Percentiles rank a stretch among this genome's conserved stretches.
Evolutionary conservation across 495 filamentous ascomycete genomes (phyloP).

Genomic region (Neurospora sp.): DNA sequence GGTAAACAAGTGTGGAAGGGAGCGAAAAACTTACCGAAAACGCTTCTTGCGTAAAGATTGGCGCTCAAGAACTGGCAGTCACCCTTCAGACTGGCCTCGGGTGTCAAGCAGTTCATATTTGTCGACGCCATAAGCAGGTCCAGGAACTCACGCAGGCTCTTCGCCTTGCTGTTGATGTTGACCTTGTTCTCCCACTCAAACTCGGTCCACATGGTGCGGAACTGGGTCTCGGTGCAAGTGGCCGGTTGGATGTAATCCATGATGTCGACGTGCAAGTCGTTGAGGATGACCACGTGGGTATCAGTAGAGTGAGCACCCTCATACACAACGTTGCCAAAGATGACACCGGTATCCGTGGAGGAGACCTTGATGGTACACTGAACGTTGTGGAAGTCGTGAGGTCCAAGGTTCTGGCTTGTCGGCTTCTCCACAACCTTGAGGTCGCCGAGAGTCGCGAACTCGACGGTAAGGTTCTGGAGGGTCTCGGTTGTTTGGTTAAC

Average conservation of each 20-base stretch:
- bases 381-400: conserved; percentile 94
- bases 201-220: conserved; percentile 99
- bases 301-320: conserved; percentile 93
- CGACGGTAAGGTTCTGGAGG: conserved; percentile 91
- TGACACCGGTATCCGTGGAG: conserved; percentile 96
- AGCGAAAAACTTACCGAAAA: conserved; percentile 74
- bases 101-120: conserved; percentile 97
- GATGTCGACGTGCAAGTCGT: conserved; percentile 98
- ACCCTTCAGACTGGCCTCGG: conserved; percentile 90
- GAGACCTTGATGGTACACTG: conserved; percentile 99
- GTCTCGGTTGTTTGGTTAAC: conserved; percentile 98
- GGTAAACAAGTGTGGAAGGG: neutral
- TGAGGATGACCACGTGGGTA: conserved; percentile 94
- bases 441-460: conserved; percentile 96
- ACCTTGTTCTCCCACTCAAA: conserved; percentile 99
- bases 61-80: conserved; percentile 98
- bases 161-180: conserved; percentile 96
- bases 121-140: conserved; percentile 93
- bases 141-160: conserved; percentile 84
- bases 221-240: conserved; percentile 93
- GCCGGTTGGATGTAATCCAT: conserved; percentile 99
- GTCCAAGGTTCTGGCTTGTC: conserved; percentile 87
- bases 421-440: conserved; percentile 96
- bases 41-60: conserved; percentile 93
- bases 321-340: conserved; percentile 98